These are phyloP conservation scores for Lupinus albus DNA, from an alignment of 306 rosid genomes.

Conservation along the genomic window DNA sequence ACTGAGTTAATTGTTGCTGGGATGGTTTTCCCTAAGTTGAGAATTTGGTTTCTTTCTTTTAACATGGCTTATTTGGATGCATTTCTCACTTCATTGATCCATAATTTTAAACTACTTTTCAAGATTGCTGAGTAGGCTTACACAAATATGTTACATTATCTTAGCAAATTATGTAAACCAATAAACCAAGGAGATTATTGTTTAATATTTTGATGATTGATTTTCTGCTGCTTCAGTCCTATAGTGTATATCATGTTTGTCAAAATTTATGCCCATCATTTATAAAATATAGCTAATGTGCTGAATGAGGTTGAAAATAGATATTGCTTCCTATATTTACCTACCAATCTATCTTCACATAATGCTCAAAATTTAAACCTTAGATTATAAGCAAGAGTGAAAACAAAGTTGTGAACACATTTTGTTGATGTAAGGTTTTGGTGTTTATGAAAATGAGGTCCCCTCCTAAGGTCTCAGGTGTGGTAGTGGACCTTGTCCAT, in stretches of 20 bases:
- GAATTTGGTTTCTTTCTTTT: slow-evolving; percentile 58
- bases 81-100: slow-evolving; percentile 54
- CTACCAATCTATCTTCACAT: slow-evolving; percentile 32
- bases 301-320: slow-evolving; percentile 22
- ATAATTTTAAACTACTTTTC: slow-evolving; percentile 50
- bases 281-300: slow-evolving; percentile 13
- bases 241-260: slow-evolving; percentile 25
- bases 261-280: slow-evolving; percentile 21
- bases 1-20: slow-evolving; percentile 57
- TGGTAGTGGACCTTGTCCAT: slow-evolving; percentile 35
- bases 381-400: slow-evolving; percentile 39
- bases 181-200: slow-evolving; percentile 58
- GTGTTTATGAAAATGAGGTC: slow-evolving; percentile 40
- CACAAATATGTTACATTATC: slow-evolving; percentile 43
- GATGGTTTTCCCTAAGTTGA: slow-evolving; percentile 53
- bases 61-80: slow-evolving; percentile 56
- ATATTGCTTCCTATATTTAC: slow-evolving; percentile 6
- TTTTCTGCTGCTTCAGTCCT: slow-evolving; percentile 29
- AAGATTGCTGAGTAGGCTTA: slow-evolving; percentile 54
- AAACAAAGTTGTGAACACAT: slow-evolving; percentile 32
- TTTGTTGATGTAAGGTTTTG: slow-evolving; percentile 8
- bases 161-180: slow-evolving; percentile 53
- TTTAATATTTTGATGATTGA: slow-evolving; percentile 42
- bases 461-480: slow-evolving; percentile 39
- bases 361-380: slow-evolving; percentile 33